phyloP scores from a whole-genome alignment of 352 stramenopile genomes.

The Globisporangium solare region DNA sequence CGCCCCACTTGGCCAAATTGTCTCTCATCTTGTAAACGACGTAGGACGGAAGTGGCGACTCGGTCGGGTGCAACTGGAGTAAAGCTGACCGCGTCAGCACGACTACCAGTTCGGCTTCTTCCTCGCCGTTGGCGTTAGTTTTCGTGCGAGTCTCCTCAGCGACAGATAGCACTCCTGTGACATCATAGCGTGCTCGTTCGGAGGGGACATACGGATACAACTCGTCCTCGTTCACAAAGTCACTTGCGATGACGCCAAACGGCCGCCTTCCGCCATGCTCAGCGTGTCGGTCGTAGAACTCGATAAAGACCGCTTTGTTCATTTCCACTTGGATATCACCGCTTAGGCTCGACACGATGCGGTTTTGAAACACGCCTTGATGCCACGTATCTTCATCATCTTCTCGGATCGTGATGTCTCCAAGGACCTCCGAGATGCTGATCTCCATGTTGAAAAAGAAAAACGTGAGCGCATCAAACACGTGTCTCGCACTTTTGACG shows the following conservation, averaged over 20 bases:
- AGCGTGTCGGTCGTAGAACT: neutral
- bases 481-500: constrained; percentile 26
- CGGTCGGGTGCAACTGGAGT: constrained; percentile 1
- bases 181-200: constrained; percentile 1
- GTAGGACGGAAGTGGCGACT: neutral
- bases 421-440: constrained; percentile 40
- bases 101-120: constrained; percentile 7
- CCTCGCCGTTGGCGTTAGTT: neutral
- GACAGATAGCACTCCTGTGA: constrained; percentile 6
- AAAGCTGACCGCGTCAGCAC: constrained; percentile 1
- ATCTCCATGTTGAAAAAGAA: constrained; percentile 21
- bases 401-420: constrained; percentile 49
- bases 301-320: constrained; percentile 2
- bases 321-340: constrained; percentile 4
- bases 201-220: constrained; percentile 10
- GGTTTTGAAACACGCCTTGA: neutral
- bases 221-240: constrained; percentile 12
- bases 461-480: constrained; percentile 50
- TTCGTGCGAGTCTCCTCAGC: constrained; percentile 3
- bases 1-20: constrained; percentile 5
- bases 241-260: constrained; percentile 5
- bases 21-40: constrained; percentile 1
- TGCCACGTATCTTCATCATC: constrained; percentile 37
- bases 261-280: neutral
- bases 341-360: neutral